Base-by-base conservation (phyloP, 805 yeast genomes). In the Metschnikowia santaceciliae region DNA sequence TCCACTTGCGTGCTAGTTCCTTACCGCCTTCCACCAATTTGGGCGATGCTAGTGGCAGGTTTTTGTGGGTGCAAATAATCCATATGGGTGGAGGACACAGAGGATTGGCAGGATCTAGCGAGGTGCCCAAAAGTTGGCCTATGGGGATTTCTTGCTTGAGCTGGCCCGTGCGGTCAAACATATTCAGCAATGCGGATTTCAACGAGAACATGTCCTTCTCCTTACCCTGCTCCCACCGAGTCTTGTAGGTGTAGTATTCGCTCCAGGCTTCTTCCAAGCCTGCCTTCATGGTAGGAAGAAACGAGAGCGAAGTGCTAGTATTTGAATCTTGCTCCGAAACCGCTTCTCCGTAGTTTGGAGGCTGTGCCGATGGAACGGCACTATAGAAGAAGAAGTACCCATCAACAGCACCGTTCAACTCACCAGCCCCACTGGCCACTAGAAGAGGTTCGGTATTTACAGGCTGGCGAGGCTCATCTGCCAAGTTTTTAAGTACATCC, bases 361-460 rank as follows among this genome's bases (percentile, higher is more conserved):
- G 89, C 44, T 71, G 72, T 32, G 71, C 58, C 20, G 79, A 74
- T 0, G 95, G 94, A 2, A 86, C 79, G 2, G 88, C 84, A 49
- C 84, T 78, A 64, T 86, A 87, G 43, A 84, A 82, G 35, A 85
- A 74, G 40, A 85, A 71, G 63, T 87, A 87, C 0, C 91, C 92
- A 62, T 85, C 86, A n/a, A 87, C 77, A 32, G 80, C 74, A 4
- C 90, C 91, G 61, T 87, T 86, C 57, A 87, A 66, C 53, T 86
- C 92, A 40, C 88, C 79, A 4, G 90, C 88, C 1, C 94, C 94
- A 36, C 89, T 82, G 4, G 90, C 92, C 3, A 84, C 88, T 11
- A 87, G 64, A 49, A 87, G 64, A 2, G 91, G 87, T 47, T 81
- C 82, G 5, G 89, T 83, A 11, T 80, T 75, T 0, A 81, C 86